A percentile compares a stretch with the other conserved stretches of the same genome.
Conservation (phyloP, 768 basidiomycete genomes). For the Rubroboletus pulcherrimus region DNA sequence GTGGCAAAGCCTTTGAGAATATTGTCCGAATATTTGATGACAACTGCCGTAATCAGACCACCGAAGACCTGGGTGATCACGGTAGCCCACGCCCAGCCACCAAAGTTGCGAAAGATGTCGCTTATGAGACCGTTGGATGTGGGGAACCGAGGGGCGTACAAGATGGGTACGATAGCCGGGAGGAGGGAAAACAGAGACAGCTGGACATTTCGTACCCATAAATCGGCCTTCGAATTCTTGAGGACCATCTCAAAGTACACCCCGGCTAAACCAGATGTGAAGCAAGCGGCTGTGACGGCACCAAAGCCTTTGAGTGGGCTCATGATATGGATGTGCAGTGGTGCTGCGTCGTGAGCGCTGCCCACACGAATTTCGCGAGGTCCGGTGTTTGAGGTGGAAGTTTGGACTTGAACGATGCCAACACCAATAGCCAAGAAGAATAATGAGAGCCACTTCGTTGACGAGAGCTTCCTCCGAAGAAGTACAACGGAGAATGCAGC, state of each 20-base stretch:
- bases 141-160: slow-evolving; percentile 47
- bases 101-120: slow-evolving; percentile 81
- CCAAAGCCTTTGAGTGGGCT: slow-evolving; percentile 76
- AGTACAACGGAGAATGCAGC: slow-evolving; percentile 88
- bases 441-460: slow-evolving; percentile 82
- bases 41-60: slow-evolving; percentile 88
- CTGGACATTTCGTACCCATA: slow-evolving; percentile 91
- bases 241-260: slow-evolving; percentile 95
- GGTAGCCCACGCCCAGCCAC: slow-evolving; percentile 93
- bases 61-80: slow-evolving; percentile 89
- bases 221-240: slow-evolving; percentile 76
- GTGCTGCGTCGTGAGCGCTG: slow-evolving; percentile 63
- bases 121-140: slow-evolving; percentile 47
- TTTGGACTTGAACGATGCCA: slow-evolving; percentile 92
- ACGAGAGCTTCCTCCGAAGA: slow-evolving; percentile 67
- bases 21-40: slow-evolving; percentile 97
- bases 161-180: slow-evolving; percentile 80
- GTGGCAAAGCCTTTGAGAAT: slow-evolving; percentile 98
- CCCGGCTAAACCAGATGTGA: slow-evolving; percentile 86
- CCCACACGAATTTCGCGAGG: slow-evolving; percentile 47
- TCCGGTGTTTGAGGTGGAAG: slow-evolving; percentile 36
- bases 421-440: slow-evolving; percentile 90
- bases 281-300: slow-evolving; percentile 81
- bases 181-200: slow-evolving; percentile 86
- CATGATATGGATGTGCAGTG: slow-evolving; percentile 67